Conservation (phyloP, 306 rosid species). For the Medicago ruthenica region DNA sequence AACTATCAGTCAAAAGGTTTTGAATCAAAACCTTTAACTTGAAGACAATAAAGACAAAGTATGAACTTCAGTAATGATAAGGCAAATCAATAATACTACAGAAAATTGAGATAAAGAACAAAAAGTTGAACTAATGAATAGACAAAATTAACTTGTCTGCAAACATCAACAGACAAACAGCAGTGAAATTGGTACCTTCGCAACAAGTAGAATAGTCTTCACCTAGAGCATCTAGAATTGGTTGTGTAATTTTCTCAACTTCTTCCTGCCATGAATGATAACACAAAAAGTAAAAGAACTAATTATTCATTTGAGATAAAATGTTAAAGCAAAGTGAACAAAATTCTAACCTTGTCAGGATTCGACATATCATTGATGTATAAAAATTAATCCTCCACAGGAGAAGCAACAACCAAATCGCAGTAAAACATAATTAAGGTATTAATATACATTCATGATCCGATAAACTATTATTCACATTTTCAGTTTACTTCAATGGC, state of each 20-base stretch:
- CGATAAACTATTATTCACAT: constrained; percentile 25
- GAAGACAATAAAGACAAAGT: too few species aligned
- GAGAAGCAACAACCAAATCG: constrained; percentile 96
- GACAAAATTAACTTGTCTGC: too few species aligned
- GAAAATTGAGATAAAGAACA: too few species aligned
- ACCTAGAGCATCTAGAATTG: constrained; percentile 84
- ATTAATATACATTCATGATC: constrained; percentile 30
- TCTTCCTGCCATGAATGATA: constrained; percentile 64
- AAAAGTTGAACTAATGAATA: too few species aligned
- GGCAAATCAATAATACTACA: too few species aligned
- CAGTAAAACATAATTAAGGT: constrained; percentile 53
- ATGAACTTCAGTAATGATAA: too few species aligned
- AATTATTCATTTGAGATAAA: constrained; percentile 31
- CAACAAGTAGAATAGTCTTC: constrained; percentile 86
- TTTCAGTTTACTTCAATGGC: constrained; percentile 30
- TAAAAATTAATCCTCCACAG: constrained; percentile 92
- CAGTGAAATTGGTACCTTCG: constrained; percentile 63
- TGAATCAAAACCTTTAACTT: too few species aligned
- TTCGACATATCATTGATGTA: constrained; percentile 70
- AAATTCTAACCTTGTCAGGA: constrained; percentile 71
- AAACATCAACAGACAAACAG: background rate
- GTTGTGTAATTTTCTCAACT: constrained; percentile 75
- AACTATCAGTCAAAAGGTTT: too few species aligned
- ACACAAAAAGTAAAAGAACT: constrained; percentile 25
- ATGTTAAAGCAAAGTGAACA: constrained; percentile 6